phyloP scores from a whole-genome alignment of 768 basidiomycete species.

The Suillus occidentalis region DNA sequence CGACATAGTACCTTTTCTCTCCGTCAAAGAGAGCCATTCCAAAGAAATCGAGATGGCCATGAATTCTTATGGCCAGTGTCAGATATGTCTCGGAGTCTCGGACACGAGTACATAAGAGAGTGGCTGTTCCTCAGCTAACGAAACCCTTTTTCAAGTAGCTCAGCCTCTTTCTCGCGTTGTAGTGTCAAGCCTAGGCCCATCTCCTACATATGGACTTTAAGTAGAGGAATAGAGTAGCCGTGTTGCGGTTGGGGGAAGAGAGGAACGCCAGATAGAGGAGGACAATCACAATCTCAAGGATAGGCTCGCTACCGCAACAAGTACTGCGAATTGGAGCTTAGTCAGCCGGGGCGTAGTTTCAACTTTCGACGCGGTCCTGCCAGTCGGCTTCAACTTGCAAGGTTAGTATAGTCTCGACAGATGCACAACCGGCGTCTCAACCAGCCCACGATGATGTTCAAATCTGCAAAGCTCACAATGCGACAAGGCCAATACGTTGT shows the following conservation, averaged over 20 bases:
- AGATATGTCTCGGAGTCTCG: neutral
- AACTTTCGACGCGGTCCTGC: conserved; percentile 20
- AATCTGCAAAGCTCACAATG: too few species aligned
- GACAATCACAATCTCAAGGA: too few species aligned
- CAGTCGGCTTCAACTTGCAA: too few species aligned
- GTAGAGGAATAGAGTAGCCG: too few species aligned
- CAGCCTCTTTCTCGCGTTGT: neutral
- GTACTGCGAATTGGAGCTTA: too few species aligned
- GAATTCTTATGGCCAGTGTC: neutral
- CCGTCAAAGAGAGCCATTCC: neutral
- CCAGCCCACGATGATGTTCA: conserved; percentile 30
- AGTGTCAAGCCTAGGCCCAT: neutral
- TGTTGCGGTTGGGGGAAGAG: conserved; percentile 54
- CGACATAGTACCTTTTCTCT: neutral
- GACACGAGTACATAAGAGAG: neutral
- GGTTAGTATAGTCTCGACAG: conserved; percentile 67
- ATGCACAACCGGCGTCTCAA: conserved; percentile 49
- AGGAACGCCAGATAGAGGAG: conserved; percentile 58
- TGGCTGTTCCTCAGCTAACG: neutral
- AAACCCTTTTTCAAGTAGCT: neutral
- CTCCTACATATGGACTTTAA: neutral
- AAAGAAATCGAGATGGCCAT: neutral
- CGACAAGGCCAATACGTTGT: too few species aligned
- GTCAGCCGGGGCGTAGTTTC: too few species aligned
- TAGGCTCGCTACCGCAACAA: too few species aligned